A percentile compares a stretch with the other conserved stretches of the same genome.
Conservation (phyloP, 164 flowering plant genomes). For the Pachysandra terminalis region DNA sequence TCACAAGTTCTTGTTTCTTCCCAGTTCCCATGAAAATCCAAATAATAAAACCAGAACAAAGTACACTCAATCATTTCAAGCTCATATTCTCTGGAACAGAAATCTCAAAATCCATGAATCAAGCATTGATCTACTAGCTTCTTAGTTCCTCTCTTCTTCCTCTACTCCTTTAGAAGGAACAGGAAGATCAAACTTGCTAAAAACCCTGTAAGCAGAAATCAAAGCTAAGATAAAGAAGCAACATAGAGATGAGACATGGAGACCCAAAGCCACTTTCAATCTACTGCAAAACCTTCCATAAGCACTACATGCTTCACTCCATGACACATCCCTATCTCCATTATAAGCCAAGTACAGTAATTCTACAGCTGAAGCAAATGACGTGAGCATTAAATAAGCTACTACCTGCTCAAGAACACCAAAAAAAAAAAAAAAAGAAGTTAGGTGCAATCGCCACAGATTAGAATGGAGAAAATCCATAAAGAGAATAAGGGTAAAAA, state of each 20-base stretch:
- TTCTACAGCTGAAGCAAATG: conserved; percentile 58
- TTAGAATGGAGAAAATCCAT: not conserved
- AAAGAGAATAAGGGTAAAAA: conserved; percentile 23
- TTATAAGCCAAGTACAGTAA: conserved; percentile 56
- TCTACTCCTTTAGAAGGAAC: conserved; percentile 36
- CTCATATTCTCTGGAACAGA: too few species aligned
- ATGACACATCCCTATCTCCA: conserved; percentile 65
- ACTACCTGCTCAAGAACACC: conserved; percentile 41
- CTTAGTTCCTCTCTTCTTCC: too few species aligned
- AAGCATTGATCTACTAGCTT: too few species aligned
- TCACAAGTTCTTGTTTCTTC: too few species aligned
- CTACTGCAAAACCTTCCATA: conserved; percentile 70
- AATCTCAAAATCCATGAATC: too few species aligned
- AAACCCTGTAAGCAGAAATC: conserved; percentile 71
- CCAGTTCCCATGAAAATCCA: too few species aligned
- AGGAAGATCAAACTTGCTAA: conserved; percentile 65
- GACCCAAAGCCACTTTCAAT: conserved; percentile 44
- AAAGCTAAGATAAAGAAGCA: conserved; percentile 63
- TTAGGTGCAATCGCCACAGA: not conserved
- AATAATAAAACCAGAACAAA: too few species aligned
- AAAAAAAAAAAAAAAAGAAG: not conserved
- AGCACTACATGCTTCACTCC: conserved; percentile 84
- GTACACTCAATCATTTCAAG: too few species aligned
- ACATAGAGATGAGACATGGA: conserved; percentile 51
- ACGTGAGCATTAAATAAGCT: conserved; percentile 77